Evolutionary conservation across 2,329 filamentous ascomycete genomes (phyloP).

Genomic region (Hirsutella minnesotensis): DNA sequence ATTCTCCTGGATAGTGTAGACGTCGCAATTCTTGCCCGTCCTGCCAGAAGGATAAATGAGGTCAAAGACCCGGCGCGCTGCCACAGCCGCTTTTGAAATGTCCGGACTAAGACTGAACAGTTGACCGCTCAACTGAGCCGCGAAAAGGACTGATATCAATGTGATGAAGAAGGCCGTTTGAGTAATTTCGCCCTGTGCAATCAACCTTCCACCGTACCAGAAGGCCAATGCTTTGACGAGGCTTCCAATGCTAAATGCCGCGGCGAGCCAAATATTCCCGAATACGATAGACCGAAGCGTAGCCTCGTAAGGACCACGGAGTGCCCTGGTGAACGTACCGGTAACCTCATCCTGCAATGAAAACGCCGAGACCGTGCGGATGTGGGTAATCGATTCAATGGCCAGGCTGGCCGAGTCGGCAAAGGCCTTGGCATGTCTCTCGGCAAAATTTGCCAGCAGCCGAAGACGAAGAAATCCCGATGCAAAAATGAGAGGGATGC

Average conservation of each 20-base stretch:
- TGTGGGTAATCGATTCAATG: slow-evolving; percentile 53
- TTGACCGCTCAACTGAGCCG: slow-evolving; percentile 61
- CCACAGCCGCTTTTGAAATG: slow-evolving; percentile 52
- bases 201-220: slow-evolving; percentile 67
- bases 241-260: slow-evolving; percentile 49
- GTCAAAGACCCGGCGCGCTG: slow-evolving; percentile 45
- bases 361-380: slow-evolving; percentile 49
- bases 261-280: slow-evolving; percentile 48
- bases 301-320: slow-evolving; percentile 40
- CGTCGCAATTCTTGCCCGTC: neutral
- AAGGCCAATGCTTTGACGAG: slow-evolving; percentile 65
- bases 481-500: slow-evolving; percentile 56
- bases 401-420: slow-evolving; percentile 51
- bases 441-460: slow-evolving; percentile 49
- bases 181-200: slow-evolving; percentile 51
- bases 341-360: slow-evolving; percentile 41
- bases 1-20: slow-evolving; percentile 13
- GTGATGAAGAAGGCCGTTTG: slow-evolving; percentile 66
- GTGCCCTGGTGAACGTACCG: slow-evolving; percentile 37
- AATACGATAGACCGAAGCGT: slow-evolving; percentile 35
- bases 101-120: slow-evolving; percentile 67
- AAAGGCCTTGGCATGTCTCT: slow-evolving; percentile 52
- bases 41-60: slow-evolving; percentile 20
- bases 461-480: slow-evolving; percentile 58
- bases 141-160: slow-evolving; percentile 57